Percentiles rank a stretch among this genome's conserved stretches.
These are phyloP conservation scores for Scheffersomyces titani DNA, from an alignment of 1,139 yeast genomes.

Conservation along the genomic window DNA sequence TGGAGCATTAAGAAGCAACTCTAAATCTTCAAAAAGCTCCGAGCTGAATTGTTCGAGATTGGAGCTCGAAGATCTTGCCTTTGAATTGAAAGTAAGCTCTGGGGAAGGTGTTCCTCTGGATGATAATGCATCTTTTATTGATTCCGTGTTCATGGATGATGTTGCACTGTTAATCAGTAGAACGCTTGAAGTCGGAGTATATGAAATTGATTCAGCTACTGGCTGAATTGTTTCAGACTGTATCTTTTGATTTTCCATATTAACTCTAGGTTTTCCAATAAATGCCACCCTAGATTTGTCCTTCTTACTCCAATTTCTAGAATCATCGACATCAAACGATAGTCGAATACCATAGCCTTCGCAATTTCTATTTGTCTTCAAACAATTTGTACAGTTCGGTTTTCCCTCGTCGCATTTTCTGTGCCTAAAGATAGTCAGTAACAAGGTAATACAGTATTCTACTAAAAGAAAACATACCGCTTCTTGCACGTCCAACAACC, in stretches of 20 bases:
- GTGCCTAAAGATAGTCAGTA: conserved; percentile 26
- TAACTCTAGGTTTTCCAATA: conserved; percentile 10
- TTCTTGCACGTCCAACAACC: conserved; percentile 54
- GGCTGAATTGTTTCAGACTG: neutral
- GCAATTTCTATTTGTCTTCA: conserved; percentile 43
- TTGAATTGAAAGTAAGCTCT: neutral
- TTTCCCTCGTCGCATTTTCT: conserved; percentile 60
- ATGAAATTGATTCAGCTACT: neutral
- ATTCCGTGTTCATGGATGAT: neutral
- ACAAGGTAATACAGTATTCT: neutral
- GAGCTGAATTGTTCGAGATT: conserved; percentile 16
- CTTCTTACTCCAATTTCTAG: conserved; percentile 12
- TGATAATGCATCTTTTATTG: neutral
- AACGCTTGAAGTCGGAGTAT: neutral
- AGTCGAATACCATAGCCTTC: conserved; percentile 51
- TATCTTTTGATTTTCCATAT: neutral
- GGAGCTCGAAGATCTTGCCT: conserved; percentile 9
- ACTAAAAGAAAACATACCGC: conserved; percentile 22
- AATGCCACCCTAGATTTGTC: conserved; percentile 8
- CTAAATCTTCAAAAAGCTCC: conserved; percentile 16
- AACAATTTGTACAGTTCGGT: conserved; percentile 56
- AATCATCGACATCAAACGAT: conserved; percentile 49
- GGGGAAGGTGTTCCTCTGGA: neutral
- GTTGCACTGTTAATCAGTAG: neutral
- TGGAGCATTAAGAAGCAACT: conserved; percentile 17